A percentile compares a stretch with the other conserved stretches of the same genome.
Conservation (phyloP, 257 asterid genomes). For the Fraxinus cuspidata region DNA sequence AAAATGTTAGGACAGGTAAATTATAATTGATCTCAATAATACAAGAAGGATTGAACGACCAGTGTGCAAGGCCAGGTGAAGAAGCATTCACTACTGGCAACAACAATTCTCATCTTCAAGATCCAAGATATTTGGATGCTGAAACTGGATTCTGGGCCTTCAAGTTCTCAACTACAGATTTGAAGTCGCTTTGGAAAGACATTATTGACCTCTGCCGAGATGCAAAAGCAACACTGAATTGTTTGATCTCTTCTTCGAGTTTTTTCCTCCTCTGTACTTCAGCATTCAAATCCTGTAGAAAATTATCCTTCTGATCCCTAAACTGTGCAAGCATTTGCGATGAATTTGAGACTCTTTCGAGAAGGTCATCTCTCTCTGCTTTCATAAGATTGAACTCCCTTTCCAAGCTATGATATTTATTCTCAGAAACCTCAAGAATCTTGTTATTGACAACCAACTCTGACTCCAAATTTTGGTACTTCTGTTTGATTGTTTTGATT, state of each 20-base stretch:
- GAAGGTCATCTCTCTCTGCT: conserved; percentile 59
- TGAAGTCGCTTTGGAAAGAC: conserved; percentile 65
- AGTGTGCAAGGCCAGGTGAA: neutral
- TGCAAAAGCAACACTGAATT: conserved; percentile 60
- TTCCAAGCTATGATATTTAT: conserved; percentile 63
- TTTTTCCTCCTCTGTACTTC: conserved; percentile 69
- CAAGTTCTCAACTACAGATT: conserved; percentile 52
- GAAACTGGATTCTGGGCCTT: conserved; percentile 55
- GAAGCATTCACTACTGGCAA: neutral
- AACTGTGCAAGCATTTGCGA: conserved; percentile 51
- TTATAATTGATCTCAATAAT: neutral
- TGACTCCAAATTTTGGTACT: conserved; percentile 57
- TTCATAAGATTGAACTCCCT: conserved; percentile 54
- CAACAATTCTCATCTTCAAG: conserved; percentile 27
- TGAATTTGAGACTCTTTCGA: conserved; percentile 40
- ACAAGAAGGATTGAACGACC: neutral
- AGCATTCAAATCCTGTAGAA: conserved; percentile 48
- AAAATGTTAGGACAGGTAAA: too few relatives aligned
- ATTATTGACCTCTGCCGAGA: conserved; percentile 52
- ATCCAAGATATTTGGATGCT: conserved; percentile 69
- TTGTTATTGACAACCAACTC: conserved; percentile 45
- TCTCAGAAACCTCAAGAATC: conserved; percentile 59
- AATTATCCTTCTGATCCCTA: conserved; percentile 61
- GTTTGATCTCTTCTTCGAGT: conserved; percentile 75
- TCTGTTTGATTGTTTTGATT: conserved; percentile 45